These are phyloP conservation scores for Calonectria honghensis DNA, from an alignment of 2,329 filamentous ascomycete species.

Conservation along the genomic window DNA sequence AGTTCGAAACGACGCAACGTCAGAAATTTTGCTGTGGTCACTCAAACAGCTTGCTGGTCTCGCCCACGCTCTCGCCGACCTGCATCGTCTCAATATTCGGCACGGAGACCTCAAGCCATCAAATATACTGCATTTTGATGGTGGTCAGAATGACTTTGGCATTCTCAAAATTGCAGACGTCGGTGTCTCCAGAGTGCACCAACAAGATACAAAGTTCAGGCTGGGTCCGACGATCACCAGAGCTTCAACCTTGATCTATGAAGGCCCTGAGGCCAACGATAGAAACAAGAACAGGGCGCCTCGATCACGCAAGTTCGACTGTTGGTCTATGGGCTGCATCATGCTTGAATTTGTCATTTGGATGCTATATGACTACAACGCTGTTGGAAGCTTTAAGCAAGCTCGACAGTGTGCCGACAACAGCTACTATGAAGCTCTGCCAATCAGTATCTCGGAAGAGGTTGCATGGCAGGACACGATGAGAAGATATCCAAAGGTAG, in stretches of 20 bases:
- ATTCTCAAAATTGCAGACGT: slow-evolving; percentile 46
- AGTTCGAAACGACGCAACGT: not conserved
- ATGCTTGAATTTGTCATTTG: slow-evolving; percentile 56
- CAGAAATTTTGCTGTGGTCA: slow-evolving; percentile 9
- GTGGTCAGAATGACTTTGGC: not conserved
- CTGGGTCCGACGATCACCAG: slow-evolving; percentile 14
- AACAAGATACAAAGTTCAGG: slow-evolving; percentile 16
- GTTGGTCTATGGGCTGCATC: slow-evolving; percentile 58
- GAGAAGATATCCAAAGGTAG: slow-evolving; percentile 29
- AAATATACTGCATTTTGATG: slow-evolving; percentile 40
- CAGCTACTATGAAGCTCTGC: slow-evolving; percentile 12
- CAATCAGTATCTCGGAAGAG: not conserved
- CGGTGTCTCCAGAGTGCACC: slow-evolving; percentile 39
- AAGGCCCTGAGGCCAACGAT: slow-evolving; percentile 26
- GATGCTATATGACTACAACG: slow-evolving; percentile 49
- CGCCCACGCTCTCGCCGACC: slow-evolving; percentile 3
- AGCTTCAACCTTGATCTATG: slow-evolving; percentile 9
- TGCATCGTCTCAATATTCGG: slow-evolving; percentile 34
- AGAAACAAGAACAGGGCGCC: slow-evolving; percentile 1
- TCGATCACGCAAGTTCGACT: slow-evolving; percentile 54
- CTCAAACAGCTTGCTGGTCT: slow-evolving; percentile 26
- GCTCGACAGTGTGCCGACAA: slow-evolving; percentile 10
- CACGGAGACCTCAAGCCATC: slow-evolving; percentile 46
- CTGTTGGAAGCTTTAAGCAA: slow-evolving; percentile 33
- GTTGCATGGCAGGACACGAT: slow-evolving; percentile 22